Evolutionary conservation across 371 early-diverging fungal species (phyloP), one percentile per base, ranked within the genome.

Genomic region (Rozella allomycis): DNA sequence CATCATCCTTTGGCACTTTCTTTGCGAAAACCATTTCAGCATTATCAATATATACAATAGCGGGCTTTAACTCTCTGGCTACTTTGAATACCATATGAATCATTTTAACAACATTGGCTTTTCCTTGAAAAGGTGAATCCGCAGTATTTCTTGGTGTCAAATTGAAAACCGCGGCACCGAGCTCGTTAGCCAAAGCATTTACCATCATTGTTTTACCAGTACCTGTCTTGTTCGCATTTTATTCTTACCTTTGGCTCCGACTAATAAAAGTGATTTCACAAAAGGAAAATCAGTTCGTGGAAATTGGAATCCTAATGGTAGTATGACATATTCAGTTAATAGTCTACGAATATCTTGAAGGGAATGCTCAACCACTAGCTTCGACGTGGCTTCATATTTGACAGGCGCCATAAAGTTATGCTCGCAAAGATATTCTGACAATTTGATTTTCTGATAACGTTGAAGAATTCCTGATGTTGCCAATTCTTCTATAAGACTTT

Each of bases 51-150:
- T 50, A 54, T 25, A 66, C 48, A 33, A 66, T 45, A 16, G 67
- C 38, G 2, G 67, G 67, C 4, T 52, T 41, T 20, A 54, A 40
- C 12, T 53, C 53, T 39, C 50, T 46, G 16, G 67, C 67, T 7
- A 66, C 64, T 35, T 66, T 66, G 48, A 66, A 66, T 1, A 57
- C 61, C 58, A 62, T 63, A 53, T 66, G 62, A 26, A 66, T 26
- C 61, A 66, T 58, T 23, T 51, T 53, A 21, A 58, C 42, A 2
- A 50, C 48, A 13, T 41, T 45, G 12, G 52, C 34, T 34, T 66
- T 66, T 30, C 67, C 67, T 2, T 38, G 31, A 35, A 35, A 66
- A 32, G 58, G 67, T 11, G 63, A 60, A n/a, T n/a, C n/a, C 13
- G 49, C 54, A 0, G 62, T 61, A 46, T 51, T 52, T 25, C 43